Conservation (phyloP, 2,329 filamentous ascomycete genomes). For the Sporothrix brasiliensis region DNA sequence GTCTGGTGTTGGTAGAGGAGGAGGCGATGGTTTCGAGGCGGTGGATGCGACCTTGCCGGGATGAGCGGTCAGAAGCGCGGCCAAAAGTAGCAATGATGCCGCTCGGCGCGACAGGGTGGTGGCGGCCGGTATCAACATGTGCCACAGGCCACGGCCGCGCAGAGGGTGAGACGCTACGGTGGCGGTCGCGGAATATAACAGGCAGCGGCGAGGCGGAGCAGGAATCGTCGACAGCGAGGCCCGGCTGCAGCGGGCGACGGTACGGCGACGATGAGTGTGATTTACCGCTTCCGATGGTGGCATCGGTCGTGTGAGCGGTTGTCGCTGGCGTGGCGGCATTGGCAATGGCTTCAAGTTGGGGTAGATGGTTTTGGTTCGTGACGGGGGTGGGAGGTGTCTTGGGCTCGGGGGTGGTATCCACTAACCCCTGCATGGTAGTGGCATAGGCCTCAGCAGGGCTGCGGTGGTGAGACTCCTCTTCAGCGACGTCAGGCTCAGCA, state of each 20-base stretch:
- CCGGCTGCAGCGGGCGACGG: slow-evolving; percentile 31
- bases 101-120: neutral
- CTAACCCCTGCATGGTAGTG: neutral
- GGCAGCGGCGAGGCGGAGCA: slow-evolving; percentile 22
- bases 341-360: neutral
- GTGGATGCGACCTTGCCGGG: neutral
- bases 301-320: neutral
- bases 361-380: neutral
- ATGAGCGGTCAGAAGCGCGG: slow-evolving; percentile 1
- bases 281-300: neutral
- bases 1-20: slow-evolving; percentile 35
- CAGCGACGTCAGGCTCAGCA: slow-evolving; percentile 27
- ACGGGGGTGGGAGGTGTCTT: slow-evolving; percentile 2
- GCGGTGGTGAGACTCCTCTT: neutral
- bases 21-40: neutral
- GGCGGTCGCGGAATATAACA: slow-evolving; percentile 37
- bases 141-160: slow-evolving; percentile 41
- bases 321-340: neutral
- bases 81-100: neutral
- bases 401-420: neutral
- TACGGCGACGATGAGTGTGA: neutral
- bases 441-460: neutral
- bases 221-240: slow-evolving; percentile 17
- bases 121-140: slow-evolving; percentile 36
- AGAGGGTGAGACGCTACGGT: slow-evolving; percentile 41